phyloP scores from a whole-genome alignment of 805 yeast species.

The Wickerhamomyces bovis region DNA sequence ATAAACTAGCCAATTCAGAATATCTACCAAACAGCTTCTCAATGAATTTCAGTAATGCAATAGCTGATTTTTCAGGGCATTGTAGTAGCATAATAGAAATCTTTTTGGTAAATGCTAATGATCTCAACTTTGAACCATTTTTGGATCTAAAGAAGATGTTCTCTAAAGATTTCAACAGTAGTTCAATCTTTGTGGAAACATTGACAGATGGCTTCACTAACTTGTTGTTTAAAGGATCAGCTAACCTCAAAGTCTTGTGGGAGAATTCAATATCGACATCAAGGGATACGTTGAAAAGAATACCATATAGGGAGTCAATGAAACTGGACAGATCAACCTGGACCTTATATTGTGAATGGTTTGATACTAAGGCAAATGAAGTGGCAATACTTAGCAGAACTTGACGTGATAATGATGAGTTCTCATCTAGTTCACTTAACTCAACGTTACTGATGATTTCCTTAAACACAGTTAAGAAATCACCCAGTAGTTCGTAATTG shows the following conservation, averaged over 20 bases:
- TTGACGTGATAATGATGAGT: constrained; percentile 49
- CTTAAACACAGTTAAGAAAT: constrained; percentile 80
- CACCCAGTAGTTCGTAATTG: constrained; percentile 88
- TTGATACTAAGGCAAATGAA: constrained; percentile 78
- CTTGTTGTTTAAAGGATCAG: constrained; percentile 60
- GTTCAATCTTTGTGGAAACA: constrained; percentile 83
- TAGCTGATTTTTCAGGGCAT: constrained; percentile 81
- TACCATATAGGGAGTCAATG: constrained; percentile 64
- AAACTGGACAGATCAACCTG: constrained; percentile 79
- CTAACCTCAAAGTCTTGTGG: constrained; percentile 70
- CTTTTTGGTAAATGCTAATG: constrained; percentile 78
- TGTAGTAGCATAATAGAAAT: constrained; percentile 61
- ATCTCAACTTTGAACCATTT: constrained; percentile 60
- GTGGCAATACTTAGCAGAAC: constrained; percentile 80
- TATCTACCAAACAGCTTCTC: constrained; percentile 70
- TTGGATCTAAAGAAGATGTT: constrained; percentile 72
- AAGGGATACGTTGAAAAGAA: constrained; percentile 60
- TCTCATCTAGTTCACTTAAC: constrained; percentile 36
- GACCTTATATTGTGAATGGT: constrained; percentile 65
- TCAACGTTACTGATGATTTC: constrained; percentile 61
- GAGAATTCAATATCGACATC: constrained; percentile 86
- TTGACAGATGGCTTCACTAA: constrained; percentile 66
- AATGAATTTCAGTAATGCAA: constrained; percentile 71
- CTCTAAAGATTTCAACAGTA: constrained; percentile 72
- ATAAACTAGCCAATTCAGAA: constrained; percentile 67